phyloP scores from a whole-genome alignment of 306 rosid species.

The Acacia crassicarpa region DNA sequence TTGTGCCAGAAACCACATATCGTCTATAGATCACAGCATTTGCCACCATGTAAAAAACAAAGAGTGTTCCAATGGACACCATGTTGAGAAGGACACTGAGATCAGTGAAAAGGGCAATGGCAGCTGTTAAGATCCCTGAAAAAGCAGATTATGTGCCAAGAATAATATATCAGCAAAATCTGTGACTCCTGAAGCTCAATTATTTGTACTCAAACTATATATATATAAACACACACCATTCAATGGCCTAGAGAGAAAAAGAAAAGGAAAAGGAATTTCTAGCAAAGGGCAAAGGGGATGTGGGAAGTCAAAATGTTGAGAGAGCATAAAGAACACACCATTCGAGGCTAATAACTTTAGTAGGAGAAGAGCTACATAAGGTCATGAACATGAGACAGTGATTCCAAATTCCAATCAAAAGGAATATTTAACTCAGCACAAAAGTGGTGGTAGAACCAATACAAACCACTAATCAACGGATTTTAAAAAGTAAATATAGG shows the following conservation, averaged over 20 bases:
- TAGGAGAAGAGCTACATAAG: slow-evolving; percentile 9
- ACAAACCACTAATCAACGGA: slow-evolving; percentile 37
- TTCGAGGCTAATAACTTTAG: slow-evolving; percentile 14
- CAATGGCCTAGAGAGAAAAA: slow-evolving; percentile 7
- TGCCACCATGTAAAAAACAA: slow-evolving; percentile 97
- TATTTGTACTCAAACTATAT: slow-evolving; percentile 6
- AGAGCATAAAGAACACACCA: slow-evolving; percentile 34
- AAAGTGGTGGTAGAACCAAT: slow-evolving; percentile 41
- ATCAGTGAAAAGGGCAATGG: slow-evolving; percentile 82
- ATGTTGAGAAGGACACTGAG: slow-evolving; percentile 71
- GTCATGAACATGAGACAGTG: slow-evolving; percentile 42
- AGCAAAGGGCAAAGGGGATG: neutral
- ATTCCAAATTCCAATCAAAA: slow-evolving; percentile 38
- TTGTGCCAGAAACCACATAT: slow-evolving; percentile 65
- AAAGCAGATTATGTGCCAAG: slow-evolving; percentile 29
- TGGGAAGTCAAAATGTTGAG: slow-evolving; percentile 32
- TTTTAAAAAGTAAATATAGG: slow-evolving; percentile 21
- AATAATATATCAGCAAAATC: slow-evolving; percentile 21
- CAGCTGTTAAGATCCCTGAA: slow-evolving; percentile 91
- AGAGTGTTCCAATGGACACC: slow-evolving; percentile 91
- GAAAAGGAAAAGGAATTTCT: slow-evolving; percentile 1
- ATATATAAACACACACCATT: neutral
- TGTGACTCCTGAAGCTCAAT: slow-evolving; percentile 14
- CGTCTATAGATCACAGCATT: slow-evolving; percentile 87
- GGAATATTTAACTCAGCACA: slow-evolving; percentile 35